Evolutionary conservation across 345 rosid species (phyloP).

Genomic region (Lepidium africanum): DNA sequence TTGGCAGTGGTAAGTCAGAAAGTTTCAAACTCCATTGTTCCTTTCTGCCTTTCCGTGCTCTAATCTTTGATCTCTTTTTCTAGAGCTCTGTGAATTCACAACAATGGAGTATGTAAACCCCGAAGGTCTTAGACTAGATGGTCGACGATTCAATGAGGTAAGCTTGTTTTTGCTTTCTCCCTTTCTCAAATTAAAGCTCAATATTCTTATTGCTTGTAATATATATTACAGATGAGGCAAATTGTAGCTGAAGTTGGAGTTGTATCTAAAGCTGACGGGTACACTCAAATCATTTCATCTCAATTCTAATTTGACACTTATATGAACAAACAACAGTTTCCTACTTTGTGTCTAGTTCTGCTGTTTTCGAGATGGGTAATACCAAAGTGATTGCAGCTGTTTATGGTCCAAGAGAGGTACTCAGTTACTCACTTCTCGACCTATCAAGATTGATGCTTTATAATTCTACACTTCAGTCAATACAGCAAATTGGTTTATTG

Average conservation of each 20-base stretch:
- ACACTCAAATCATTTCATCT: background rate
- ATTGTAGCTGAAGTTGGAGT: constrained; percentile 78
- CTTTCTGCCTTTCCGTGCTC: background rate
- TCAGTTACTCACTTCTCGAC: background rate
- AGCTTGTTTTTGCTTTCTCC: background rate
- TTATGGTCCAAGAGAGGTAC: constrained; percentile 94
- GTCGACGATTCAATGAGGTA: constrained; percentile 88
- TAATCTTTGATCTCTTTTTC: background rate
- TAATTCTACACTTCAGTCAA: background rate
- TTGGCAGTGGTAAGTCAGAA: background rate
- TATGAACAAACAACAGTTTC: background rate
- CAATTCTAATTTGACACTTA: background rate
- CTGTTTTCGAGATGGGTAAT: constrained; percentile 92
- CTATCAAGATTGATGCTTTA: background rate
- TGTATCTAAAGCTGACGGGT: constrained; percentile 84
- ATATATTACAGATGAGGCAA: constrained; percentile 65
- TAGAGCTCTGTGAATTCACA: background rate
- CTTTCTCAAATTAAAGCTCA: background rate
- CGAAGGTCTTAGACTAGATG: constrained; percentile 78
- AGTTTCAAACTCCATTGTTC: background rate
- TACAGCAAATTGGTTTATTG: background rate
- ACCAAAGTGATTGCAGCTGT: constrained; percentile 95
- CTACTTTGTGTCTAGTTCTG: constrained; percentile 45
- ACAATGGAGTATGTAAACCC: constrained; percentile 80
- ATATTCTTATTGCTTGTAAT: background rate